phyloP scores from a whole-genome alignment of 2,329 filamentous ascomycete genomes.

The Neoascochyta sp. region DNA sequence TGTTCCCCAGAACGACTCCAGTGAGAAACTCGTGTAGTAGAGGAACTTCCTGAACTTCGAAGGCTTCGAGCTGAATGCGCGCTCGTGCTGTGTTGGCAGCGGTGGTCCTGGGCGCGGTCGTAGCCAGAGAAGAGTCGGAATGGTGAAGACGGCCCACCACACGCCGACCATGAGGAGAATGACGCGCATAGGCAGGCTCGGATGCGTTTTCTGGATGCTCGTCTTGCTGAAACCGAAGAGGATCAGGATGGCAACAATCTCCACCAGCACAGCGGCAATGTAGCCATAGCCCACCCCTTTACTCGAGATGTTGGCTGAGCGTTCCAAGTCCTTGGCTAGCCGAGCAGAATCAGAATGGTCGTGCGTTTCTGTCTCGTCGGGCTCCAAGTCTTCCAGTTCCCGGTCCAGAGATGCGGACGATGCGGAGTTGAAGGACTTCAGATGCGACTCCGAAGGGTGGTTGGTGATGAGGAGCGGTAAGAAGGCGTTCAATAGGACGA shows the following conservation, averaged over 20 bases:
- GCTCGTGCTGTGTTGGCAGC: slow-evolving; percentile 41
- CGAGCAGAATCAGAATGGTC: slow-evolving; percentile 13
- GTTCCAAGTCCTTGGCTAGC: slow-evolving; percentile 63
- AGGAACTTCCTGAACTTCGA: slow-evolving; percentile 38
- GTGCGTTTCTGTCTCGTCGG: slow-evolving; percentile 18
- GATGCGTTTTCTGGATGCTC: slow-evolving; percentile 56
- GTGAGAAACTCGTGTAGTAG: slow-evolving; percentile 74
- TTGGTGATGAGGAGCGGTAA: slow-evolving; percentile 81
- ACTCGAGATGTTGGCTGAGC: slow-evolving; percentile 83
- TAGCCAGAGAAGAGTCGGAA: slow-evolving; percentile 80
- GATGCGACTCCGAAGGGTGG: slow-evolving; percentile 53
- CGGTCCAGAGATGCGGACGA: slow-evolving; percentile 8
- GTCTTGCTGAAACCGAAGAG: slow-evolving; percentile 54
- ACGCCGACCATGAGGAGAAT: slow-evolving; percentile 76
- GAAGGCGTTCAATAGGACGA: slow-evolving; percentile 92
- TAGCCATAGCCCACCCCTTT: slow-evolving; percentile 90
- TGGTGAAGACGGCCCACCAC: slow-evolving; percentile 86
- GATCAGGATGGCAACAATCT: slow-evolving; percentile 71
- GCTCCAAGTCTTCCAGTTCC: slow-evolving; percentile 20
- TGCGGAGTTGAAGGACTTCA: slow-evolving; percentile 9
- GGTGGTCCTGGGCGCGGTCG: slow-evolving; percentile 83
- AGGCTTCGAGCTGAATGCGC: slow-evolving; percentile 9
- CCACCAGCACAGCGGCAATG: slow-evolving; percentile 73
- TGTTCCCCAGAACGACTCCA: slow-evolving; percentile 77
- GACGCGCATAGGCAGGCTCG: slow-evolving; percentile 75